A percentile compares a stretch with the other conserved stretches of the same genome.
phyloP scores from a whole-genome alignment of 2,329 filamentous ascomycete genomes.

The Colletotrichum truncatum region DNA sequence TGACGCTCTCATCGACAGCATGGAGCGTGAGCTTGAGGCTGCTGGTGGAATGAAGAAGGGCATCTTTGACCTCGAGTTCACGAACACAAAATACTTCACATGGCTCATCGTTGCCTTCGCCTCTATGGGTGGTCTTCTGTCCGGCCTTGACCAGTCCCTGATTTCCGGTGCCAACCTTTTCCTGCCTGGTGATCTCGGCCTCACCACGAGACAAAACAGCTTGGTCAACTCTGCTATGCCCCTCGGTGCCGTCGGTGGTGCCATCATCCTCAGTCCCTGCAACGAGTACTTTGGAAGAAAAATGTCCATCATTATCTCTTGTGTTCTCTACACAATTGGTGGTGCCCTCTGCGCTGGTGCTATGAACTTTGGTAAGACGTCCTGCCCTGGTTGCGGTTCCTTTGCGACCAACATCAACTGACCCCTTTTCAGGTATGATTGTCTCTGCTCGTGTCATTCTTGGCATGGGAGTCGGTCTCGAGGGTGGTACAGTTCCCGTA shows the following conservation, averaged over 20 bases:
- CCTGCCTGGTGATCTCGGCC: conserved; percentile 65
- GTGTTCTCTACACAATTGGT: conserved; percentile 75
- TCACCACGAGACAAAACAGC: conserved; percentile 66
- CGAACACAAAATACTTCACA: conserved; percentile 71
- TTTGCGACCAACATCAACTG: conserved; percentile 27
- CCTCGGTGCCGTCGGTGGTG: conserved; percentile 75
- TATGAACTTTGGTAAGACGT: conserved; percentile 66
- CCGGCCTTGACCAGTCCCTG: conserved; percentile 76
- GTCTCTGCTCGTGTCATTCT: conserved; percentile 74
- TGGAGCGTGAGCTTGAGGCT: conserved; percentile 50
- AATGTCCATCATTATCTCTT: conserved; percentile 75
- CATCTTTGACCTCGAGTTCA: conserved; percentile 66
- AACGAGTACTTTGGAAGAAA: conserved; percentile 76
- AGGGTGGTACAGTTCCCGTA: conserved; percentile 78
- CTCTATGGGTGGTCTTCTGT: conserved; percentile 79
- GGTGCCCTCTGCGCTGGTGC: conserved; percentile 74
- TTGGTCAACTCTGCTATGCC: conserved; percentile 78
- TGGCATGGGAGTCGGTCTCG: conserved; percentile 75
- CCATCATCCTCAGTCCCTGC: conserved; percentile 70
- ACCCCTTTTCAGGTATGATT: conserved; percentile 63
- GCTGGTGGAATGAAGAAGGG: conserved; percentile 38
- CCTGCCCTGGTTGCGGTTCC: accelerated
- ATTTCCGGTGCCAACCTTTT: conserved; percentile 77
- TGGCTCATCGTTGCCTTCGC: conserved; percentile 75
- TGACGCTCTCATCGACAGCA: conserved; percentile 48